These are phyloP conservation scores for Fragaria iinumae DNA, from an alignment of 306 rosid species.

Conservation along the genomic window DNA sequence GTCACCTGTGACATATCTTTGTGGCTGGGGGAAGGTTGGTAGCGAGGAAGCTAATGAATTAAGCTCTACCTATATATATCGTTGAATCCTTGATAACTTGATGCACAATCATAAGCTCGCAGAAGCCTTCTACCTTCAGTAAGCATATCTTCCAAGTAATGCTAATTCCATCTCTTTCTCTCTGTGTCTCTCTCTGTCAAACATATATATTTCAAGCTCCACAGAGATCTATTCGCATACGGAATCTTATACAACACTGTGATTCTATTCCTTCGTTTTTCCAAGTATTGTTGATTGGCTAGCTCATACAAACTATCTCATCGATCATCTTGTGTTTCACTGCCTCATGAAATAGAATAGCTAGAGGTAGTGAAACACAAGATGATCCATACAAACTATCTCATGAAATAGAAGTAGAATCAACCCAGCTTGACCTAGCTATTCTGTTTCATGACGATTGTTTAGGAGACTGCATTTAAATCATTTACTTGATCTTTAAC, in stretches of 20 bases:
- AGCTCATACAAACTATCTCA: not conserved
- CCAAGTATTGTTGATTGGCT: not conserved
- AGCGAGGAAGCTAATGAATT: not conserved
- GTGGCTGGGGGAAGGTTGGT: not conserved
- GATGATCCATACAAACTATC: too few species aligned
- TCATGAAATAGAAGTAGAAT: not conserved
- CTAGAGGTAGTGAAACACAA: too few species aligned
- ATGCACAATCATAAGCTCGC: not conserved
- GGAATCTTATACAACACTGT: not conserved
- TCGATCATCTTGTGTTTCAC: not conserved
- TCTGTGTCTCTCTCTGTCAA: not conserved
- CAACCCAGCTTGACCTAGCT: not conserved
- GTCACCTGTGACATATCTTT: conserved; percentile 1
- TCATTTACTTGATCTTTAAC: not conserved
- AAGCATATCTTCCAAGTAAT: conserved; percentile 2
- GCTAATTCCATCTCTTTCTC: not conserved
- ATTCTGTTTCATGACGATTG: not conserved
- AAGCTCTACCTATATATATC: not conserved
- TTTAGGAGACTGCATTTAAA: not conserved
- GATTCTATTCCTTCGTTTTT: not conserved
- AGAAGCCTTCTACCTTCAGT: not conserved
- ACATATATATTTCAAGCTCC: not conserved
- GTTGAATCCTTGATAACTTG: not conserved
- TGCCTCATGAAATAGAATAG: not conserved
- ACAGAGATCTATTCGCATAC: not conserved